phyloP scores from a whole-genome alignment of 163 green algal species.

The Prototheca cutis region DNA sequence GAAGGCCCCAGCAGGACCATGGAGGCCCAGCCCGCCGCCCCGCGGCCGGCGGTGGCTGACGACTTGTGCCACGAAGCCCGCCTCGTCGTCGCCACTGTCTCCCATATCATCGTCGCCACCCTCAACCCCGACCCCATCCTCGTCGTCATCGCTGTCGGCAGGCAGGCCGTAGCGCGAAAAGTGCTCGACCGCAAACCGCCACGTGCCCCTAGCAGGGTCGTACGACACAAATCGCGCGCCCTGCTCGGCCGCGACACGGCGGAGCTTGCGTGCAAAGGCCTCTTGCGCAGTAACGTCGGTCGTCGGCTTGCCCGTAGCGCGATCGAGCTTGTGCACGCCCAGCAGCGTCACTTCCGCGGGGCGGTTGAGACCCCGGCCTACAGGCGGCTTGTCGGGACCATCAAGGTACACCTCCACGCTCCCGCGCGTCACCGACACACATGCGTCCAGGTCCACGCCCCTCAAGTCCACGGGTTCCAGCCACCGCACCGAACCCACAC shows the following conservation, averaged over 20 bases:
- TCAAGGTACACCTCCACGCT: constrained; percentile 25
- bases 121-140: no score
- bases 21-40: no score
- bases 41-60: no score
- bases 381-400: constrained; percentile 48
- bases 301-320: constrained; percentile 38
- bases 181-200: constrained; percentile 84
- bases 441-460: constrained; percentile 52
- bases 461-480: constrained; percentile 68
- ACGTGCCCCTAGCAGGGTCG: constrained; percentile 49
- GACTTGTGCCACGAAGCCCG: background rate
- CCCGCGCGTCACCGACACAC: constrained; percentile 49
- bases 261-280: constrained; percentile 42
- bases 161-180: constrained; percentile 68
- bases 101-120: constrained; percentile 27
- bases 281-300: constrained; percentile 33
- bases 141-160: constrained; percentile 34
- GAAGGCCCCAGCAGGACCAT: no score
- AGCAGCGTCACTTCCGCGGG: constrained; percentile 54
- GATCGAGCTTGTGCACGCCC: constrained; percentile 48
- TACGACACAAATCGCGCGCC: constrained; percentile 72
- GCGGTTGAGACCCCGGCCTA: constrained; percentile 75
- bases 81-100: constrained; percentile 7
- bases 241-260: constrained; percentile 38
- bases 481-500: constrained; percentile 64